Percentiles rank a stretch among this genome's conserved stretches.
Evolutionary conservation across 2,329 filamentous ascomycete genomes (phyloP).

Genomic region (Ustulina deusta): DNA sequence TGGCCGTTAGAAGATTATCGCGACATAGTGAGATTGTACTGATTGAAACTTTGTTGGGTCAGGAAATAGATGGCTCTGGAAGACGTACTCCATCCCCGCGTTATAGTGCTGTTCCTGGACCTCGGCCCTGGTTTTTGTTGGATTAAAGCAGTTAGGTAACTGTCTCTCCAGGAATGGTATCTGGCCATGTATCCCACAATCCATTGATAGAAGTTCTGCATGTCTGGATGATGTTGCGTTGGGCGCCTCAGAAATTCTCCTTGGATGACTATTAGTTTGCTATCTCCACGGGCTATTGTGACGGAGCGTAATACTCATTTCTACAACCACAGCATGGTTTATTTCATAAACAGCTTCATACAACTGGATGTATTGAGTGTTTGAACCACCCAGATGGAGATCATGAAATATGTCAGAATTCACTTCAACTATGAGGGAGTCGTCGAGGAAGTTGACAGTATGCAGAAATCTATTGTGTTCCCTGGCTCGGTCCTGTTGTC

Average conservation of each 20-base stretch:
- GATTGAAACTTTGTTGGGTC: background rate
- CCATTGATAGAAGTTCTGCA: background rate
- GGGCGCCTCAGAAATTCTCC: background rate
- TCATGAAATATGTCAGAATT: background rate
- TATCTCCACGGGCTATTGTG: background rate
- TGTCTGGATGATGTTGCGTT: background rate
- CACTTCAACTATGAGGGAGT: background rate
- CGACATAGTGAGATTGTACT: background rate
- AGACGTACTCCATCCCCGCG: slow-evolving; percentile 13
- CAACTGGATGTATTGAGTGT: background rate
- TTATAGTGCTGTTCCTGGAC: no score
- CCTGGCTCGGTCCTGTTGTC: background rate
- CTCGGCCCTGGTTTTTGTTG: no score
- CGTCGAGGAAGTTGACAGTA: background rate
- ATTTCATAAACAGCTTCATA: background rate
- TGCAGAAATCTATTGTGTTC: background rate
- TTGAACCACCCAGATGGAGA: background rate
- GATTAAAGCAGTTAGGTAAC: no score
- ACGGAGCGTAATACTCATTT: background rate
- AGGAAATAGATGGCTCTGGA: background rate
- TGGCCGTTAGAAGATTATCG: background rate
- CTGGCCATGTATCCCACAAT: background rate
- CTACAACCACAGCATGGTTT: background rate
- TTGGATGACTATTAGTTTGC: background rate
- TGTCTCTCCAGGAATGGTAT: background rate